Evolutionary conservation across 2,329 filamentous ascomycete species (phyloP).

Genomic region (Cercospora sesami): DNA sequence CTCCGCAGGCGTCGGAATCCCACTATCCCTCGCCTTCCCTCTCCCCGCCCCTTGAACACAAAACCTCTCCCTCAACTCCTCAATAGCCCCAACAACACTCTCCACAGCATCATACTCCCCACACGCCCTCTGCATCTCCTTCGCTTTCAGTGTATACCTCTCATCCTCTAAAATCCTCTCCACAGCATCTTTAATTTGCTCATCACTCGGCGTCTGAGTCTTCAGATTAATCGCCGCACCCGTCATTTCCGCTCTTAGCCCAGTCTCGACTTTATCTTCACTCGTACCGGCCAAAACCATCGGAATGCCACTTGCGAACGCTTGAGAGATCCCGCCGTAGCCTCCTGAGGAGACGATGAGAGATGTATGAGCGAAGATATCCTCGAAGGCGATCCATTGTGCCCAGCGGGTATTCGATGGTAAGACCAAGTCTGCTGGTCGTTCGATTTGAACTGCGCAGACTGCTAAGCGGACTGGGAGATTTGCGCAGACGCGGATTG

Average conservation of each 20-base stretch:
- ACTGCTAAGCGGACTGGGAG: conserved; percentile 46
- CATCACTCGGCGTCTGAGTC: conserved; percentile 36
- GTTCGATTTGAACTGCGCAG: conserved; percentile 39
- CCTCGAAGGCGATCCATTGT: conserved; percentile 54
- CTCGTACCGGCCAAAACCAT: conserved; percentile 49
- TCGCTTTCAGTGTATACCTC: conserved; percentile 26
- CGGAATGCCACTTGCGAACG: conserved; percentile 49
- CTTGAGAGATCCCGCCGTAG: conserved; percentile 50
- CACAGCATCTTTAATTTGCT: conserved; percentile 25
- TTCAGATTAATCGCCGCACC: conserved; percentile 51
- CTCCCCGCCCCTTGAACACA: background rate
- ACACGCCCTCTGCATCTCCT: conserved; percentile 28
- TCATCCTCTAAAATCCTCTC: conserved; percentile 24
- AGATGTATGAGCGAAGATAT: conserved; percentile 44
- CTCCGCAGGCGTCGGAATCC: background rate
- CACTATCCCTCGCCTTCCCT: conserved; percentile 1
- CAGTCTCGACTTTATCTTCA: conserved; percentile 46
- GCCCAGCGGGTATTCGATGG: conserved; percentile 48
- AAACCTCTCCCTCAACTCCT: conserved; percentile 14
- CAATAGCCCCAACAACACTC: conserved; percentile 14
- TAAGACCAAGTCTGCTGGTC: conserved; percentile 36
- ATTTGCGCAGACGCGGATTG: conserved; percentile 46
- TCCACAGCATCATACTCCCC: conserved; percentile 29
- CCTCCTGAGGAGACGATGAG: conserved; percentile 54
- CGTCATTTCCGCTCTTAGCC: conserved; percentile 45